Evolutionary conservation across 306 rosid genomes (phyloP).

Genomic region (Ormosia emarginata): DNA sequence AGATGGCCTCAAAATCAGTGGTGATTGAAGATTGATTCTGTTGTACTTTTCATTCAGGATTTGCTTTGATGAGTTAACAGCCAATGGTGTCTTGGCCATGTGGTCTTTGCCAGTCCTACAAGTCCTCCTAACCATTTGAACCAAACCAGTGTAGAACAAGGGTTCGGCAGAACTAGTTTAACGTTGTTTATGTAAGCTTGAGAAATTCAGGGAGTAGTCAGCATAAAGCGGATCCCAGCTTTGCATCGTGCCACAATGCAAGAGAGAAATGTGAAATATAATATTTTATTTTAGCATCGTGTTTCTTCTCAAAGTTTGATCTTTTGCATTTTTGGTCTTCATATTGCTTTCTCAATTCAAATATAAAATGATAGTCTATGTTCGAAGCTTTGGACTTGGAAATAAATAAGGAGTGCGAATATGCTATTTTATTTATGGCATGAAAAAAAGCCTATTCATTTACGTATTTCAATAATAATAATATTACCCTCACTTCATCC

Average conservation of each 20-base stretch:
- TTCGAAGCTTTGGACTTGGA: neutral
- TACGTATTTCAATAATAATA: neutral
- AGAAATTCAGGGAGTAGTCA: slow-evolving; percentile 32
- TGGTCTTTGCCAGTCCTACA: neutral
- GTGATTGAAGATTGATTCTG: slow-evolving; percentile 33
- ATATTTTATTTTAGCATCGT: neutral
- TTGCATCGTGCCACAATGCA: slow-evolving; percentile 23
- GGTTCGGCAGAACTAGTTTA: slow-evolving; percentile 22
- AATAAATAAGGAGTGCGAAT: neutral
- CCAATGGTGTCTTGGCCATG: slow-evolving; percentile 2
- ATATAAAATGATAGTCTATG: neutral
- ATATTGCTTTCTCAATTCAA: neutral
- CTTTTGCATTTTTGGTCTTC: neutral
- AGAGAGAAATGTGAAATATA: slow-evolving; percentile 36
- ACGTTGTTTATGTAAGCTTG: slow-evolving; percentile 37
- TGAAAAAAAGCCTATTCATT: neutral
- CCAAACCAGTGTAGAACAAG: slow-evolving; percentile 28
- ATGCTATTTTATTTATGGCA: neutral
- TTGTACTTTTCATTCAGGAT: neutral
- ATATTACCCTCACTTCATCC: neutral
- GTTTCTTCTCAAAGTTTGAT: neutral
- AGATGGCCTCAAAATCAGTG: slow-evolving; percentile 34
- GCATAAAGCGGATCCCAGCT: slow-evolving; percentile 27
- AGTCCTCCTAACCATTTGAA: slow-evolving; percentile 11
- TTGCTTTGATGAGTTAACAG: neutral